Conservation (phyloP, 2,329 filamentous ascomycete species). For the Trichoderma endophyticum region DNA sequence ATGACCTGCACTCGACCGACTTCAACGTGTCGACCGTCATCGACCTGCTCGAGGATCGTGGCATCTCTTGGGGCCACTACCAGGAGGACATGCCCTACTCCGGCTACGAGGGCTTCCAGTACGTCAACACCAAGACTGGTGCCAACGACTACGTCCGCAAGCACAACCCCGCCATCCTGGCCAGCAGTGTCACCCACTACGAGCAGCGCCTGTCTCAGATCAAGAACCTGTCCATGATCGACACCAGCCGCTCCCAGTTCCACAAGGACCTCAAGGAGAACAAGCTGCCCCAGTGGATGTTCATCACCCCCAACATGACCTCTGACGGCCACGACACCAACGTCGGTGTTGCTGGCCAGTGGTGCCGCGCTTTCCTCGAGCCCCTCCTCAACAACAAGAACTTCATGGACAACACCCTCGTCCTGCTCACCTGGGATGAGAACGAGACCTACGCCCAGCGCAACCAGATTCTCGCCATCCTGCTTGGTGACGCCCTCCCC, state of each 20-base stretch:
- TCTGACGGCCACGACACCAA: constrained; percentile 73
- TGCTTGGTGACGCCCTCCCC: constrained; percentile 73
- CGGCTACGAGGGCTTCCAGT: constrained; percentile 65
- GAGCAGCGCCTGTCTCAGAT: constrained; percentile 61
- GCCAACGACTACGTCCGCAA: constrained; percentile 79
- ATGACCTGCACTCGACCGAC: constrained; percentile 58
- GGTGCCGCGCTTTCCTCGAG: constrained; percentile 65
- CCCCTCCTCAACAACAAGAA: constrained; percentile 66
- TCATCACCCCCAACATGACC: constrained; percentile 73
- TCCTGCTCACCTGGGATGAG: constrained; percentile 79
- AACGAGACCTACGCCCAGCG: constrained; percentile 63
- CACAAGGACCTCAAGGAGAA: constrained; percentile 61
- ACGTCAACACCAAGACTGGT: constrained; percentile 61
- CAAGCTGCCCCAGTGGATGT: constrained; percentile 68
- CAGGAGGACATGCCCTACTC: constrained; percentile 75
- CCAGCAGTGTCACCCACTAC: constrained; percentile 60
- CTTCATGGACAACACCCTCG: constrained; percentile 73
- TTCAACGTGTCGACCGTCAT: constrained; percentile 63
- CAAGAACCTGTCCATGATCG: constrained; percentile 61
- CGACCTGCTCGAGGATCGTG: constrained; percentile 64
- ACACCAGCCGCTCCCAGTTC: constrained; percentile 53
- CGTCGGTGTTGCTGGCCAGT: constrained; percentile 65
- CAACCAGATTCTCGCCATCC: constrained; percentile 68
- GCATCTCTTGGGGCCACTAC: constrained; percentile 68
- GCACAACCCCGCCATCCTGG: constrained; percentile 68